phyloP scores from a whole-genome alignment of 2,329 filamentous ascomycete genomes.

The Epichloe festucae region DNA sequence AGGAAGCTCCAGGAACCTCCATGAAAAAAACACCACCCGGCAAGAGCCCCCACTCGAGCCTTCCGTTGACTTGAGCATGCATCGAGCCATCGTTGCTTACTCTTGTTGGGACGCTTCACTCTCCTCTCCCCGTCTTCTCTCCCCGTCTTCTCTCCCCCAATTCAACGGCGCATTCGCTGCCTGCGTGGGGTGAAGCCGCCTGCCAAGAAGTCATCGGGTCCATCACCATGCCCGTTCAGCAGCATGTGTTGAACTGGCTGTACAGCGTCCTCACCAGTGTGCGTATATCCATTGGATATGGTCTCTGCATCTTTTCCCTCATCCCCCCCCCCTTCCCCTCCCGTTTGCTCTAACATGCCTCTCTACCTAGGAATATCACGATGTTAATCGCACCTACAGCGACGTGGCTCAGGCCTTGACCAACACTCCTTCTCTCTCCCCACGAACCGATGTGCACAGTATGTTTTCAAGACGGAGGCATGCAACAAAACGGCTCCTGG shows the following conservation, averaged over 20 bases:
- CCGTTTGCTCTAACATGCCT: not conserved
- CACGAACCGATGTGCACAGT: slow-evolving; percentile 94
- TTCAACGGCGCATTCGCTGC: not conserved
- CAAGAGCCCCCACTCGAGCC: no score
- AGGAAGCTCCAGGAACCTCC: no score
- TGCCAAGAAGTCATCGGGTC: not conserved
- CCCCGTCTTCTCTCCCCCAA: not conserved
- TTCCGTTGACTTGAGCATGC: no score
- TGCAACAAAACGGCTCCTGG: slow-evolving; percentile 3
- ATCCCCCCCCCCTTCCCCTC: not conserved
- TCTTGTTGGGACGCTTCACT: not conserved
- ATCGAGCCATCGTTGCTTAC: no score
- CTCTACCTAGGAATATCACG: slow-evolving; percentile 65
- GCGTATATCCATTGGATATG: slow-evolving; percentile 14
- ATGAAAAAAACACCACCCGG: no score
- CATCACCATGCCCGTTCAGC: slow-evolving; percentile 57
- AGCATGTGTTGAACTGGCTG: slow-evolving; percentile 88
- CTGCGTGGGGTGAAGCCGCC: not conserved
- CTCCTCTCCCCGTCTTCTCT: not conserved
- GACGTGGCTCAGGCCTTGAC: slow-evolving; percentile 76
- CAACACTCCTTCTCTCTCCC: slow-evolving; percentile 65
- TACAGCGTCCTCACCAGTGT: slow-evolving; percentile 80
- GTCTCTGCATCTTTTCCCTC: not conserved
- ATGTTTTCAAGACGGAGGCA: slow-evolving; percentile 19
- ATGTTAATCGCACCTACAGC: slow-evolving; percentile 85